Evolutionary conservation across 169 alveolate species (phyloP).

Genomic region (Eimeria maxima): DNA sequence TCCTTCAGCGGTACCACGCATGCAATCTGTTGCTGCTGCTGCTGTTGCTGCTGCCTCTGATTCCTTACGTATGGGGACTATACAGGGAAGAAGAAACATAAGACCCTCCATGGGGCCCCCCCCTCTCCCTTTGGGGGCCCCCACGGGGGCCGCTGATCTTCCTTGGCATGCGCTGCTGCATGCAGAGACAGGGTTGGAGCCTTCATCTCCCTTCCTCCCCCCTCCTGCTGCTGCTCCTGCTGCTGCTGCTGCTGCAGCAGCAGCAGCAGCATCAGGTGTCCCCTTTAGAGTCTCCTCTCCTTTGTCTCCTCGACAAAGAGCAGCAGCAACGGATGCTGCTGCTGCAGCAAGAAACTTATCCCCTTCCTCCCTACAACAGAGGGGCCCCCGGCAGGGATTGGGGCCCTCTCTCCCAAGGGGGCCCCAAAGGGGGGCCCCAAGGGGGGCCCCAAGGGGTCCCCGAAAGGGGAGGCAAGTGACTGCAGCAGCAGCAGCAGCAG

Average conservation of each 20-base stretch:
- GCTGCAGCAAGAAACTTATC: not conserved
- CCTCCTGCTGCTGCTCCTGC: not conserved
- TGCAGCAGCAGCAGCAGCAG: conserved; percentile 12
- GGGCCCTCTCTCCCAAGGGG: conserved; percentile 1
- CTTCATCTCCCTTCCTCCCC: not conserved
- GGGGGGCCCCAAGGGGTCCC: no score
- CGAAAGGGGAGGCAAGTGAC: not conserved
- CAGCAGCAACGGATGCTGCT: not conserved
- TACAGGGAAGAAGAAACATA: no score
- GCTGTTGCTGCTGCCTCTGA: conserved; percentile 3
- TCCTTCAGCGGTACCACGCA: no score
- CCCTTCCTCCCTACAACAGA: not conserved
- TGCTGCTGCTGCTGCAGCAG: conserved; percentile 43
- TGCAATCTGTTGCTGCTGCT: not conserved
- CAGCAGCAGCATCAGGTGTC: not conserved
- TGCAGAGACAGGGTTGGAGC: not conserved
- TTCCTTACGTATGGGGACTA: no score
- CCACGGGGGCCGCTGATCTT: not conserved
- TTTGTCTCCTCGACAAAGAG: not conserved
- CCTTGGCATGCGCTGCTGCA: conserved; percentile 3
- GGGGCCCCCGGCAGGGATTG: not conserved
- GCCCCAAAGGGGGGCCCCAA: not conserved
- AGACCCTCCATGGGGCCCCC: no score
- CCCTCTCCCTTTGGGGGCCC: not conserved
- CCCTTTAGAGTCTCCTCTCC: not conserved